A percentile compares a stretch with the other conserved stretches of the same genome.
These are phyloP conservation scores for Aegilops umbellulata DNA, from an alignment of 176 grass and related monocot genomes.

Conservation along the genomic window DNA sequence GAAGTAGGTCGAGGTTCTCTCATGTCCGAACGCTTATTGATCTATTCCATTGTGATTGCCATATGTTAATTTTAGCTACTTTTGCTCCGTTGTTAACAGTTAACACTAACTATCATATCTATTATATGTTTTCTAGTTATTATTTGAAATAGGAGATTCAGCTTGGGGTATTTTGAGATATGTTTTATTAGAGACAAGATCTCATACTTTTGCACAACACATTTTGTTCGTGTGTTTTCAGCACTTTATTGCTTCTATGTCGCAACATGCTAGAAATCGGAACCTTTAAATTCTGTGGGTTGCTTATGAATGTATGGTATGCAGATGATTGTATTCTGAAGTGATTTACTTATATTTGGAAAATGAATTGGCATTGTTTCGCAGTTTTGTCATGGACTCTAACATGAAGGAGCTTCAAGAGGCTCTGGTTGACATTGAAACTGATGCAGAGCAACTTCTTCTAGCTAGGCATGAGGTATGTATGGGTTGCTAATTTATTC, in stretches of 20 bases:
- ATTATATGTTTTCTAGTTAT: neutral
- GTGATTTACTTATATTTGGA: neutral
- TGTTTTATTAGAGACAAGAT: neutral
- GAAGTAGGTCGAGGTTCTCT: neutral
- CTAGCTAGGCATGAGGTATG: slow-evolving; percentile 84
- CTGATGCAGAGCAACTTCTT: slow-evolving; percentile 76
- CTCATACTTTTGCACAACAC: neutral
- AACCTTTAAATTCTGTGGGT: neutral
- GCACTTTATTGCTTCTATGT: neutral
- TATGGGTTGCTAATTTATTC: neutral
- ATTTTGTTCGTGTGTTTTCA: neutral
- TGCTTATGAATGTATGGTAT: neutral
- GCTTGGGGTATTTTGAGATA: neutral
- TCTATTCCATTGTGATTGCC: neutral
- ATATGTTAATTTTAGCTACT: neutral
- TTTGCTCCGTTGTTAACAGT: neutral
- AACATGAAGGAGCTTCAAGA: slow-evolving; percentile 67
- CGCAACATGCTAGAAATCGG: neutral
- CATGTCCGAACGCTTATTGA: neutral
- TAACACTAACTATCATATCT: neutral
- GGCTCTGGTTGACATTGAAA: slow-evolving; percentile 70
- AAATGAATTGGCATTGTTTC: slow-evolving; percentile 15
- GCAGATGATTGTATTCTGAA: neutral
- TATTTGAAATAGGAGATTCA: neutral
- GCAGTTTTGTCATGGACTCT: slow-evolving; percentile 57